Conservation (phyloP, 2,329 filamentous ascomycete species). For the Chrysoporthe austroafricana region DNA sequence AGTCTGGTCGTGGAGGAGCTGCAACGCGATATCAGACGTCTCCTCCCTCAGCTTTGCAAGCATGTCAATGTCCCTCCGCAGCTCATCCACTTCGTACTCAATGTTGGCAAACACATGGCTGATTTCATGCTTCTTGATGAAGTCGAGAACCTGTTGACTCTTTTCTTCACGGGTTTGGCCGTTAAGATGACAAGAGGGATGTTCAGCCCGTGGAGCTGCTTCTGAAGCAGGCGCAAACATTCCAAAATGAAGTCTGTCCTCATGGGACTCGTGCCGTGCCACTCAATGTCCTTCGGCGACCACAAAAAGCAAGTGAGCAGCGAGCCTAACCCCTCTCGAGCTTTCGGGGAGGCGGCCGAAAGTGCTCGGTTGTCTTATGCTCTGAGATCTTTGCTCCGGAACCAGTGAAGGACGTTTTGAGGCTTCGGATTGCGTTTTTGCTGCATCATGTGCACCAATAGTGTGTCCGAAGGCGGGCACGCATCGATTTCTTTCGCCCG, state of each 20-base stretch:
- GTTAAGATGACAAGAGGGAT: constrained; percentile 33
- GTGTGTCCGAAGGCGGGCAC: constrained; percentile 30
- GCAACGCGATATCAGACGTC: constrained; percentile 20
- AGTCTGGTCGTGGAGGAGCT: constrained; percentile 33
- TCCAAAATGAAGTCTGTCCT: constrained; percentile 34
- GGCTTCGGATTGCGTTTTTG: constrained; percentile 15
- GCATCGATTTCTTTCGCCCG: constrained; percentile 35
- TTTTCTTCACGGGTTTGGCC: constrained; percentile 29
- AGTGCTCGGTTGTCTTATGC: constrained; percentile 34
- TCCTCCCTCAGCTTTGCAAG: constrained; percentile 27
- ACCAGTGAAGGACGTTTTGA: constrained; percentile 34
- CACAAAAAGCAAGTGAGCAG: constrained; percentile 34
- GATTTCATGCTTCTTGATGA: constrained; percentile 30
- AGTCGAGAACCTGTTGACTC: constrained; percentile 25
- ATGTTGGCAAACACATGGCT: constrained; percentile 34
- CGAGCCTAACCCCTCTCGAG: constrained; percentile 23
- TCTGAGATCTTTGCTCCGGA: constrained; percentile 34
- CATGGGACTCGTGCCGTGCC: constrained; percentile 34
- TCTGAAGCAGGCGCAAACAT: constrained; percentile 29
- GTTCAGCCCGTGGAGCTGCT: constrained; percentile 29
- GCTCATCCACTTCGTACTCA: constrained; percentile 36
- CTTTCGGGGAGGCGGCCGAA: constrained; percentile 31
- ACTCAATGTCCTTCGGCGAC: constrained; percentile 33
- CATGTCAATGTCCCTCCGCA: constrained; percentile 33
- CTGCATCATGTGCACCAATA: constrained; percentile 25